A percentile compares a stretch with the other conserved stretches of the same genome.
phyloP scores from a whole-genome alignment of 495 filamentous ascomycete species.

The Aspergillus homomorphus region DNA sequence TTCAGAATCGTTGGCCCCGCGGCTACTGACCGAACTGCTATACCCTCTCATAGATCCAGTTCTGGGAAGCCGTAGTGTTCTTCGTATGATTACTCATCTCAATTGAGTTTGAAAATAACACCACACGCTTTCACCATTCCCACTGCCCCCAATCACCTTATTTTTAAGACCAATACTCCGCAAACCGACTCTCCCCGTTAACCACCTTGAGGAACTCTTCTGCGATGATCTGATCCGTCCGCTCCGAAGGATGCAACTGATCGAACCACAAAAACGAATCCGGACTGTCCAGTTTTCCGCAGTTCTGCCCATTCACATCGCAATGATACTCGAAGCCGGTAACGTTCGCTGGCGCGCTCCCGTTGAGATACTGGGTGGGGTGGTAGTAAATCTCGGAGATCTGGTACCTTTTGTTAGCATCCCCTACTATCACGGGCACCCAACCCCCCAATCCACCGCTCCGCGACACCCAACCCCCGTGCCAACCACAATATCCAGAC shows the following conservation, averaged over 20 bases:
- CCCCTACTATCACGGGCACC: not conserved
- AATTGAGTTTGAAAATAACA: not conserved
- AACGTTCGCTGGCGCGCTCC: conserved; percentile 57
- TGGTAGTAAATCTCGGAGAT: conserved; percentile 60
- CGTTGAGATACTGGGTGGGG: conserved; percentile 56
- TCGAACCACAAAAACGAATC: conserved; percentile 56
- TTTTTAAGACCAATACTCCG: conserved; percentile 42
- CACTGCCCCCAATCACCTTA: not conserved
- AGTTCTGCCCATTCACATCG: conserved; percentile 31
- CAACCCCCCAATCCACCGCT: not conserved
- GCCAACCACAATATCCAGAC: no score
- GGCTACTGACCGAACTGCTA: no score
- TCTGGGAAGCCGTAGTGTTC: no score
- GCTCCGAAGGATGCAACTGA: conserved; percentile 64
- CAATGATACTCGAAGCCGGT: conserved; percentile 57
- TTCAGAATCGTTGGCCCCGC: no score
- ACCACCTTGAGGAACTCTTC: conserved; percentile 59
- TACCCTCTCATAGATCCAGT: no score
- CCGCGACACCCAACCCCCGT: no score
- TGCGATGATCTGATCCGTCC: conserved; percentile 52
- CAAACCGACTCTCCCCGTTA: conserved; percentile 54
- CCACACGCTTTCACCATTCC: no score
- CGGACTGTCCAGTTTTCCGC: conserved; percentile 26
- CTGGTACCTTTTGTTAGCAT: conserved; percentile 20
- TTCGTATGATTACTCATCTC: no score